Evolutionary conservation across 495 filamentous ascomycete genomes (phyloP).

Genomic region (Zalerion maritima): DNA sequence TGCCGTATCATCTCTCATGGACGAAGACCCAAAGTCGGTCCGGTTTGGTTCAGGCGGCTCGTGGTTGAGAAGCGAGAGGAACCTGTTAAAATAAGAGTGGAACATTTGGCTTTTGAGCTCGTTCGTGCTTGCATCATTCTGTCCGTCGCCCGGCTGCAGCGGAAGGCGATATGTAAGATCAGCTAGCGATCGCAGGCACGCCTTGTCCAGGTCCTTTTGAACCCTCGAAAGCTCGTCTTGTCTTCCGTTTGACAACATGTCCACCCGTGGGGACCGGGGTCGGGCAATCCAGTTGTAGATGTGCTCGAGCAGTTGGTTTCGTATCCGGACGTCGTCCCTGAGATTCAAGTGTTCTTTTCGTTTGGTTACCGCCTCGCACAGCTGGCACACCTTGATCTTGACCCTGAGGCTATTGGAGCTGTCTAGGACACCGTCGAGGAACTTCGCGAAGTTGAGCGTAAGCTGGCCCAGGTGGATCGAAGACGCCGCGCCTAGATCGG

Average conservation of each 20-base stretch:
- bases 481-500: slow-evolving; percentile 41
- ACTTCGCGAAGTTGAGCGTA: slow-evolving; percentile 45
- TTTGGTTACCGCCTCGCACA: slow-evolving; percentile 46
- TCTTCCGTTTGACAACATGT: slow-evolving; percentile 15
- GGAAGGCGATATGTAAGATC: slow-evolving; percentile 49
- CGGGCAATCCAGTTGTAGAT: slow-evolving; percentile 50
- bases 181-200: slow-evolving; percentile 44
- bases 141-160: slow-evolving; percentile 46
- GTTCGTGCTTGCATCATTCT: slow-evolving; percentile 44
- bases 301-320: slow-evolving; percentile 49
- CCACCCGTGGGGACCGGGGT: slow-evolving; percentile 27
- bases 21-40: slow-evolving; percentile 21
- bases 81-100: slow-evolving; percentile 49
- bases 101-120: slow-evolving; percentile 52
- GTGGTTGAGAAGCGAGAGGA: slow-evolving; percentile 44
- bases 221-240: slow-evolving; percentile 38
- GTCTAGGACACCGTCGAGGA: slow-evolving; percentile 38
- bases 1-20: slow-evolving; percentile 28
- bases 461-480: slow-evolving; percentile 44
- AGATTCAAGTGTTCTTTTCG: slow-evolving; percentile 53
- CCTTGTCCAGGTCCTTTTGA: slow-evolving; percentile 46
- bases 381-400: slow-evolving; percentile 50
- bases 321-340: slow-evolving; percentile 47
- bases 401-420: slow-evolving; percentile 38
- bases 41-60: slow-evolving; percentile 31